Evolutionary conservation across 2,329 filamentous ascomycete species (phyloP), one percentile per base, ranked within the genome.

Genomic region (Cercospora canescens): DNA sequence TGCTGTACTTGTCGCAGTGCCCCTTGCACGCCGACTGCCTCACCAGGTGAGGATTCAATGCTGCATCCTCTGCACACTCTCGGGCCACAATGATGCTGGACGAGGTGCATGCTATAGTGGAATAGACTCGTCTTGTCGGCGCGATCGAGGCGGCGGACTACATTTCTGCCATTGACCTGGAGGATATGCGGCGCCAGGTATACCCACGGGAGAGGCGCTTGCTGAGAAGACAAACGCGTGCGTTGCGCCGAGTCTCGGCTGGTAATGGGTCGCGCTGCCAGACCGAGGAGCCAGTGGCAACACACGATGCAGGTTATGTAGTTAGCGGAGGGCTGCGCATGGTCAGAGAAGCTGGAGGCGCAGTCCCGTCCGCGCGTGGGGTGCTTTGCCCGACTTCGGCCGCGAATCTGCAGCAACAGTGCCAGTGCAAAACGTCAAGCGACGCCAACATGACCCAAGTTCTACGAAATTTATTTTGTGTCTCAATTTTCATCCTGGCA

Each of bases 401-500:
- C 34, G 60, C 50, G 60, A 35, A 55, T n/a, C 16, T 45, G 26
- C 35, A 28, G 57, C 57, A 45, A 48, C 28, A 34, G 18, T 30
- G 26, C 52, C 52, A 35, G 32, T 30, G 52, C 32, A 32, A 56
- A 56, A 21, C 52, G 28, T 35, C 52, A 56, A 56, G 32, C 21
- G 32, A 56, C 18, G 16, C 12, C 34, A 35, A 56, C 52, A 56
- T 56, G 52, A 56, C 52, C 28, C 28, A 18, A 35, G n/a, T 32
- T 62, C 60, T 32, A 60, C 21, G 52, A 14, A 34, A 28, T 12
- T 39, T 59, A 32, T 16, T 64, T 32, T 55, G 34, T 52, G 39
- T 75, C 30, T 75, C 73, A 28, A 54, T 75, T 63, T 48, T 76
- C 70, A 79, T 81, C 69, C 79, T 84, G 78, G 81, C 80, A 60